Conservation (phyloP, 352 stramenopile species). For the Phytophthora palmivora region DNA sequence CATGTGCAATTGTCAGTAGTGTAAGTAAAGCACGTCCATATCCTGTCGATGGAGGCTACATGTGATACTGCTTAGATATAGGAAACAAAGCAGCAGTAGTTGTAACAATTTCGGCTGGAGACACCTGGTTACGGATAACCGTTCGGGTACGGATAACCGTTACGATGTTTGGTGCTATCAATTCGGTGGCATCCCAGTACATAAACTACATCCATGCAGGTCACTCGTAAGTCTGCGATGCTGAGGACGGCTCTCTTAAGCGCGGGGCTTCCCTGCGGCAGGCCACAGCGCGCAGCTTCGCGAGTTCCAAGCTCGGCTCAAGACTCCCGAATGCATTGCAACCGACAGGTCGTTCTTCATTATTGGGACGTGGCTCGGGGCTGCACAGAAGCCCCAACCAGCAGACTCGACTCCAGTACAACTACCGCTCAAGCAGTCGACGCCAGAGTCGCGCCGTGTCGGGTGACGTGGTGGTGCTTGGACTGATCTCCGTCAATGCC, state of each 20-base stretch:
- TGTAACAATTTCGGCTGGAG: too few species aligned
- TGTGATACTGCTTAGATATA: too few species aligned
- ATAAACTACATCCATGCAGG: neutral
- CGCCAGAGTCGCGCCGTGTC: slow-evolving; percentile 31
- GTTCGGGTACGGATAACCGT: too few species aligned
- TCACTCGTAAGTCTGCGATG: slow-evolving; percentile 12
- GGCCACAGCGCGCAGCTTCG: slow-evolving; percentile 17
- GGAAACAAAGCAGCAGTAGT: too few species aligned
- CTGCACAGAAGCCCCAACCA: slow-evolving; percentile 18
- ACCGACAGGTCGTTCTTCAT: slow-evolving; percentile 6
- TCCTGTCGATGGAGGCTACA: too few species aligned
- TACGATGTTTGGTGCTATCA: too few species aligned
- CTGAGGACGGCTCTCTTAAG: slow-evolving; percentile 23
- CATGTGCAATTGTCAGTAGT: too few species aligned
- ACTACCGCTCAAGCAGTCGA: slow-evolving; percentile 33
- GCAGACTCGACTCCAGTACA: slow-evolving; percentile 32
- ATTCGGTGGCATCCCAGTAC: too few species aligned
- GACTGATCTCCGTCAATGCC: slow-evolving; percentile 63
- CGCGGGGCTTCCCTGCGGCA: slow-evolving; percentile 3
- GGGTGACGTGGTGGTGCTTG: slow-evolving; percentile 54
- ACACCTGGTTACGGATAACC: too few species aligned
- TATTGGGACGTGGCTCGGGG: neutral
- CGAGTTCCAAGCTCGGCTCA: slow-evolving; percentile 4
- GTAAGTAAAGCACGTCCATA: too few species aligned
- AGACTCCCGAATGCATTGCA: slow-evolving; percentile 21